Evolutionary conservation across 2,329 filamentous ascomycete genomes (phyloP).

Genomic region (Drechmeria coniospora): DNA sequence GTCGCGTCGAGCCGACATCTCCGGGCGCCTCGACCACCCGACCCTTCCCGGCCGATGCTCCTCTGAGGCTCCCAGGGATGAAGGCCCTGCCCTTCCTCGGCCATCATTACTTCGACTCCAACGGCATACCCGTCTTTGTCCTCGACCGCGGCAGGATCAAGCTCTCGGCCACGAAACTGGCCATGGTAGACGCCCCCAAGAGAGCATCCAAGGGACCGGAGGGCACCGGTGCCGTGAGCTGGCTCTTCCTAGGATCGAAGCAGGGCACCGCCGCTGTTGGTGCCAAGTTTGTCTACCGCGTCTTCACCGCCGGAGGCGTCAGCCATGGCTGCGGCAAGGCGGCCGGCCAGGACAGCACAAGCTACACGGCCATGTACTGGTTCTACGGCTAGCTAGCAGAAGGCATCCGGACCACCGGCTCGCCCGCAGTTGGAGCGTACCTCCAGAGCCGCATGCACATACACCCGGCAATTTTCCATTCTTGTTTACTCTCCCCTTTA

Average conservation of each 20-base stretch:
- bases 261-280: slow-evolving; percentile 23
- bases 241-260: slow-evolving; percentile 32
- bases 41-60: slow-evolving; percentile 27
- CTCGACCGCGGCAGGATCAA: slow-evolving; percentile 24
- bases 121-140: slow-evolving; percentile 42
- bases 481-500: too few species aligned
- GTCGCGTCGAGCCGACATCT: slow-evolving; percentile 12
- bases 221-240: slow-evolving; percentile 36
- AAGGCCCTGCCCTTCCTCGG: slow-evolving; percentile 33
- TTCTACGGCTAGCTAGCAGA: slow-evolving; percentile 34
- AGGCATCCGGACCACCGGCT: neutral
- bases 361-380: slow-evolving; percentile 44
- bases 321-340: slow-evolving; percentile 24
- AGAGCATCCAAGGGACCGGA: slow-evolving; percentile 29
- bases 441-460: neutral
- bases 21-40: slow-evolving; percentile 27
- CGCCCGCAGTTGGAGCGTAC: neutral
- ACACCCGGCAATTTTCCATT: too few species aligned
- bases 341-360: slow-evolving; percentile 31
- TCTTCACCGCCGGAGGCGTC: slow-evolving; percentile 36
- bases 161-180: slow-evolving; percentile 32
- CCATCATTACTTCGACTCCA: slow-evolving; percentile 49
- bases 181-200: slow-evolving; percentile 34
- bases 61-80: slow-evolving; percentile 21
- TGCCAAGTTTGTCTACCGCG: slow-evolving; percentile 33